Base-by-base conservation (phyloP, 2,329 filamentous ascomycete species). In the Pseudogymnoascus sp. region DNA sequence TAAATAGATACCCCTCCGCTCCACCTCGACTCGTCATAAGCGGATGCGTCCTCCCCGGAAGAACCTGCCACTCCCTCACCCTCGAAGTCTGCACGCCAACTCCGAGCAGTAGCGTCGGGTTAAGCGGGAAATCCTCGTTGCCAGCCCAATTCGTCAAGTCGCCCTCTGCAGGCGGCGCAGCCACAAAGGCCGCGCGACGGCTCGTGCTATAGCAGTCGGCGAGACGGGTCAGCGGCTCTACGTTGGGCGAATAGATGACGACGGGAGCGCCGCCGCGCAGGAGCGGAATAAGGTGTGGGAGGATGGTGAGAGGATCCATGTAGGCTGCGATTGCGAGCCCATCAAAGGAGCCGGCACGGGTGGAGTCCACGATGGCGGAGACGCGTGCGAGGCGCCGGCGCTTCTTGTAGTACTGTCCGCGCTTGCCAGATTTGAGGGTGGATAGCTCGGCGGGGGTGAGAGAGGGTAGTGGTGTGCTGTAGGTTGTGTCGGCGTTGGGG, bases 11-110 rank as follows among this genome's bases (percentile, higher is more conserved):
- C 0, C 95, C 95, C 73, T 98, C 93, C 0, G 92, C 86, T 0
- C 93, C 93, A 19, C 95, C 95, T 43, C 85, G 83, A 39, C 87
- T 87, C 65, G 90, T 96, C 95, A 99, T 99, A 63, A 96, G 77
- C 6, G 95, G 95, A 78, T 99, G 95, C 62, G 95, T 98, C 63
- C 95, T 81, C 0, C 92, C 90, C 0, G 95, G 95, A 57, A 99
- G 76, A 1, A 97, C 93, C 79, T 99, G 95, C 90, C 92, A 98
- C 62, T 85, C 81, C 67, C 90, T 83, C 4, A 90, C 87, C 13
- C 91, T 82, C 60, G 88, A 90, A 2, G 88, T 95, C 77, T 98
- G 93, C 62, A 99, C 80, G 11, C 83, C 85, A 0, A 91, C 87
- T 0, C 88, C 90, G 0, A 98, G 82, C 3, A 99, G 75, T 62